Evolutionary conservation across 176 grass and related monocot species (phyloP), one percentile per base, ranked within the genome.

Genomic region (Cenchrus purpureus): DNA sequence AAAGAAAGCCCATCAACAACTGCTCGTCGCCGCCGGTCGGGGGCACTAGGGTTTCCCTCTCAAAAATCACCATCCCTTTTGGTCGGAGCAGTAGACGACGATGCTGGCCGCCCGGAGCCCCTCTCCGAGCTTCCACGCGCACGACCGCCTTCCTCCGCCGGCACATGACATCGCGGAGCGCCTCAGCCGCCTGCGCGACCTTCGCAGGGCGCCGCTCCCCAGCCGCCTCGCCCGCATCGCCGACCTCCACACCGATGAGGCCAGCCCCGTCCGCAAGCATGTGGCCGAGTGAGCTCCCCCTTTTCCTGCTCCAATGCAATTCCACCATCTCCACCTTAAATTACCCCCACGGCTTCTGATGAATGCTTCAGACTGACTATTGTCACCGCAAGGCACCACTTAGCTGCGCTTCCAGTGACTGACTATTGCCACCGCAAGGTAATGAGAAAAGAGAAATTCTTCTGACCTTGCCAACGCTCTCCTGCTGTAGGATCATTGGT

Each of bases 191-290:
- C 65, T 97, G 71, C 86, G 95, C 16, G 71, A 79, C 25, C 87
- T 93, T 73, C 90, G 89, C 80, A 88, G 83, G 76, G 58, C 83
- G 44, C 85, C 86, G 51, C 82, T 93, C 62, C 86, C 51, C 55
- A 86, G 88, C 32, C 88, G 95, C 50, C 71, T 94, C 82, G 73
- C 80, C 34, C 91, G 91, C 43, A 61, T 98, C 79, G 74, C 85
- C 5, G 91, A 93, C 16, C 83, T 98, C 78, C 86, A 87, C 63
- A 77, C 79, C 73, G 96, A 98, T 58, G 75, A 64, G 71, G 88
- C 89, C 77, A 78, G 96, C 66, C 96, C 96, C n/a, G 83, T 95
- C 49, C 93, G 96, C 84, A 95, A 90, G 88, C 64, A 81, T 76
- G 85, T 92, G 6, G 78, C 83, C 12, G 82, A 98, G 96, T 98